phyloP scores from a whole-genome alignment of 169 alveolate genomes.

The Cryptosporidium sp. region DNA sequence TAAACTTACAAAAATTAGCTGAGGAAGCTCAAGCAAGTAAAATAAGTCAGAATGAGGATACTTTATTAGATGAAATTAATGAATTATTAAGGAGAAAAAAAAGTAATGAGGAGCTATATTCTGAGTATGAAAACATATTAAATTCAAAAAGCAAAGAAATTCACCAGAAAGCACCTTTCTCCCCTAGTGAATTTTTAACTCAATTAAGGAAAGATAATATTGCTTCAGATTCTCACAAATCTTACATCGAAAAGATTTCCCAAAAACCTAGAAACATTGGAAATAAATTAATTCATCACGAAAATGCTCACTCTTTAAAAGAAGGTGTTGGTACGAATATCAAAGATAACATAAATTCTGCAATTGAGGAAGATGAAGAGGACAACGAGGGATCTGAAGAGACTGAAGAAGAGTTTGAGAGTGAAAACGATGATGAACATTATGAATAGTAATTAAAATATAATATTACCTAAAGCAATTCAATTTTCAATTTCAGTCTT shows the following conservation, averaged over 20 bases:
- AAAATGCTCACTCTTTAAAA: background rate
- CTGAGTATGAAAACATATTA: background rate
- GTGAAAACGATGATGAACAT: background rate
- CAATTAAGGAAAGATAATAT: background rate
- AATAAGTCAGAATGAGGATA: background rate
- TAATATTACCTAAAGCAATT: background rate
- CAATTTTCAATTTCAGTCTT: background rate
- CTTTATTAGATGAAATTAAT: background rate
- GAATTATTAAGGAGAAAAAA: background rate
- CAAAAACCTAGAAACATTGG: background rate
- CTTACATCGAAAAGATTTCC: too few species aligned
- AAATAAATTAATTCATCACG: background rate
- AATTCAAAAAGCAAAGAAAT: background rate
- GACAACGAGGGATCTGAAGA: background rate
- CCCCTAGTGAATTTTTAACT: background rate
- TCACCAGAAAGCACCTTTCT: background rate
- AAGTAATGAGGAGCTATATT: background rate
- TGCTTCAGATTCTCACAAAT: background rate
- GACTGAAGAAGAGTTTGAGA: background rate
- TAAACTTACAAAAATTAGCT: background rate
- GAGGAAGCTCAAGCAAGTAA: too few species aligned
- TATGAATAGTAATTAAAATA: background rate
- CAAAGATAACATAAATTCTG: background rate
- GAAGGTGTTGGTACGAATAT: background rate
- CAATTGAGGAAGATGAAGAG: slow-evolving; percentile 9